phyloP scores from a whole-genome alignment of 2,329 filamentous ascomycete genomes.

The Fusarium circinatum region DNA sequence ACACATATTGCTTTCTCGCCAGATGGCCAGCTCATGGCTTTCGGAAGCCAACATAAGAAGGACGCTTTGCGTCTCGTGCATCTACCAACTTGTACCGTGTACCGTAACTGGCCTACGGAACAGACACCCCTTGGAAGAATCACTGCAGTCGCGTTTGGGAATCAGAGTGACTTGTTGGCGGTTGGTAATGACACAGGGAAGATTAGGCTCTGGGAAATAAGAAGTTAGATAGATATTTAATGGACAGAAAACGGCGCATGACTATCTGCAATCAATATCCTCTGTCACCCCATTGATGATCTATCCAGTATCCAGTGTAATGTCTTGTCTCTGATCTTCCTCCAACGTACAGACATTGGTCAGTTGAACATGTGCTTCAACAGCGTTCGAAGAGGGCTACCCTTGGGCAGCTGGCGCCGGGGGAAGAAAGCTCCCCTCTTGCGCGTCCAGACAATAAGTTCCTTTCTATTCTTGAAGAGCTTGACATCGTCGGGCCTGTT shows the following conservation, averaged over 20 bases:
- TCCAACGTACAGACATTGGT: neutral
- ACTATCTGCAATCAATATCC: neutral
- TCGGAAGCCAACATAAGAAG: conserved; percentile 87
- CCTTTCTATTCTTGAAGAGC: conserved; percentile 47
- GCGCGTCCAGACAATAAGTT: conserved; percentile 43
- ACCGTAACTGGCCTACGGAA: conserved; percentile 95
- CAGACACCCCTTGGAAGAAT: conserved; percentile 89
- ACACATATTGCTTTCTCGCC: conserved; percentile 84
- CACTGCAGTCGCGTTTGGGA: conserved; percentile 76
- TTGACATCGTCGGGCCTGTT: conserved; percentile 39
- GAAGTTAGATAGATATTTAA: conserved; percentile 65
- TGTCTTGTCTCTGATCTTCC: neutral
- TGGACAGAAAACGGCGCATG: conserved; percentile 37
- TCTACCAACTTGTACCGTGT: conserved; percentile 91
- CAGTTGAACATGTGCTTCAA: conserved; percentile 9
- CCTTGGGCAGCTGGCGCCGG: conserved; percentile 49
- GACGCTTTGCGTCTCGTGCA: conserved; percentile 90
- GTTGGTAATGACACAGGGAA: conserved; percentile 91
- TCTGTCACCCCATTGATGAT: neutral
- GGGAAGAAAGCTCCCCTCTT: conserved; percentile 47
- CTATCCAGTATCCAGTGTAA: neutral
- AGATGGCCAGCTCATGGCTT: conserved; percentile 88
- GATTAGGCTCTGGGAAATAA: conserved; percentile 90
- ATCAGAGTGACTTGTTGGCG: conserved; percentile 75
- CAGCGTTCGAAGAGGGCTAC: conserved; percentile 50